Conservation (phyloP, 768 basidiomycete genomes). For the Trametes cingulata region DNA sequence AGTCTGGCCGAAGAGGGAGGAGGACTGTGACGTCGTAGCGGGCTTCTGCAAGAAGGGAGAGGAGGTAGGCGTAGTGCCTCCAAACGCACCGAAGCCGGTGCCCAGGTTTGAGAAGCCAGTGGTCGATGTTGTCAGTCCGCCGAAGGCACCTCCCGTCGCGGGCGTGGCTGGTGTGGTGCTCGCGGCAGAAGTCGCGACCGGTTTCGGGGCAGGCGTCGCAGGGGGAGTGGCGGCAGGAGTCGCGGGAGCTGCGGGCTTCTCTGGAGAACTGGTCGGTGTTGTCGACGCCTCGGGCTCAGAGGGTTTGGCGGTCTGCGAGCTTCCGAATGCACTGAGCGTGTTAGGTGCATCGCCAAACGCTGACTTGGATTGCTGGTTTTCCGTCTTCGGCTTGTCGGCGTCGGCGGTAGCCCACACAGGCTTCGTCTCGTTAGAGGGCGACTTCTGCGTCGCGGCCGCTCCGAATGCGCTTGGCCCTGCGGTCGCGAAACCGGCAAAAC, state of each 20-base stretch:
- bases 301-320: background rate
- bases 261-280: slow-evolving; percentile 2
- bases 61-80: slow-evolving; percentile 1
- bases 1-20: slow-evolving; percentile 4
- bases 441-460: background rate
- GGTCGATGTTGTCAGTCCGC: slow-evolving; percentile 18
- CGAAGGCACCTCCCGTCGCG: slow-evolving; percentile 19
- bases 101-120: slow-evolving; percentile 19
- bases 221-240: background rate
- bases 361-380: background rate
- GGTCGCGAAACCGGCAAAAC: slow-evolving; percentile 10
- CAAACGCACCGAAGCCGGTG: slow-evolving; percentile 23
- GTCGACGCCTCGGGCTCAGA: background rate
- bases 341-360: background rate
- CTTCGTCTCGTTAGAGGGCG: slow-evolving; percentile 2
- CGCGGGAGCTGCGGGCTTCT: slow-evolving; percentile 1
- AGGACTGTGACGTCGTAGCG: background rate
- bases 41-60: slow-evolving; percentile 15
- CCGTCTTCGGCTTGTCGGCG: slow-evolving; percentile 6
- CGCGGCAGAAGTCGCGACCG: background rate
- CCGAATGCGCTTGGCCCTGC: slow-evolving; percentile 8
- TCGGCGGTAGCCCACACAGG: slow-evolving; percentile 2
- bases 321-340: background rate
- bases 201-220: background rate
- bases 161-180: slow-evolving; percentile 1